Base-by-base conservation (phyloP, 2,329 filamentous ascomycete species). In the Cercospora janseana region DNA sequence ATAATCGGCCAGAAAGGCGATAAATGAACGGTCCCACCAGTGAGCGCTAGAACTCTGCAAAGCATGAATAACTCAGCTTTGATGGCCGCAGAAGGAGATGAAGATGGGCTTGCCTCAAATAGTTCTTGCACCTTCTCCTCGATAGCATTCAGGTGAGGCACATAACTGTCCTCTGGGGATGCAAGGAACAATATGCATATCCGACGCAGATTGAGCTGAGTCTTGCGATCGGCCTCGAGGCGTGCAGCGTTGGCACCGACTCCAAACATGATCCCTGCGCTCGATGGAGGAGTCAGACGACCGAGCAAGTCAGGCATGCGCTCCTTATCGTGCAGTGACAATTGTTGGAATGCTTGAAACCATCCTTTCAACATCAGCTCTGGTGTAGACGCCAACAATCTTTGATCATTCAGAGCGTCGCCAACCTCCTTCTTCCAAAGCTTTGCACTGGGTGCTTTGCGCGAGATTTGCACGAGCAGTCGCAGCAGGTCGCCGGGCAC, bases 261-360 rank as follows among this genome's bases (percentile, higher is more conserved):
- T n/a, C 93, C 93, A 64, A 98, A 98, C 66, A 98, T 92, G 60
- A 98, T 94, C 6, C 93, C 93, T 0, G 94, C 93, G 10, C 91
- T 92, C 1, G 91, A 89, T 4, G 93, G 93, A 3, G 91, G 81
- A 4, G 84, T 84, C 55, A 98, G 80, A 15, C 89, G 85, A 28
- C 80, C 77, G 6, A 97, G 71, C 3, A 96, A 75, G 55, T 98
- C 93, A 0, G 84, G 75, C 71, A 98, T 79, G 38, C 87, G 83
- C 48, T 96, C 91, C 70, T 95, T 96, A 68, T 98, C 93, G 12
- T 81, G 81, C 10, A 91, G 72, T 3, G 83, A 79, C 87, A 91
- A 95, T 66, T 95, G 89, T 29, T 82, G 84, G 16, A 98, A 71
- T 10, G 97, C 76, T 0, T 86, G 83, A 51, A 96, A 77, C 93